Percentiles rank a stretch among this genome's conserved stretches.
Conservation (phyloP, 169 alveolate species). For the Plasmodium billcollinsi region DNA sequence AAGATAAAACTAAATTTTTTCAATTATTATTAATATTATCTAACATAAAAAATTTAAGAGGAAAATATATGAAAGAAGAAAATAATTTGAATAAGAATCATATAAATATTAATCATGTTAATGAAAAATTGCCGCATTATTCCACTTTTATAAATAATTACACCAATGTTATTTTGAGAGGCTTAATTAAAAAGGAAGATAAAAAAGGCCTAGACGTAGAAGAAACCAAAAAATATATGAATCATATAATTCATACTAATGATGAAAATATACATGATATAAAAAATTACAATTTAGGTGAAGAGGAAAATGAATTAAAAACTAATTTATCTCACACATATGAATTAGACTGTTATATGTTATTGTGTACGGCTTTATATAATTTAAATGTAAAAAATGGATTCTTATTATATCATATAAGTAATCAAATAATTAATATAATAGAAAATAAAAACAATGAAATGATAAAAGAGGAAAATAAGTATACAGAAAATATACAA, state of each 20-base stretch:
- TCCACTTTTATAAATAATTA: constrained; percentile 30
- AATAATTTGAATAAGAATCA: neutral
- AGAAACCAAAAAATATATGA: neutral
- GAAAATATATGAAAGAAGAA: neutral
- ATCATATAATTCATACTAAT: neutral
- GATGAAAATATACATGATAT: neutral
- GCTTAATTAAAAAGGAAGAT: constrained; percentile 1
- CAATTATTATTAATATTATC: constrained; percentile 48
- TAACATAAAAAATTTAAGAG: constrained; percentile 32
- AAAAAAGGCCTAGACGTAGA: neutral
- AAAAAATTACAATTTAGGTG: neutral
- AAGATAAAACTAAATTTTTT: constrained; percentile 28
- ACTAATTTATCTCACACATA: neutral
- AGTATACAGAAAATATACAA: too few species aligned
- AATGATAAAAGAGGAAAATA: neutral
- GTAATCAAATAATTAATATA: constrained; percentile 24
- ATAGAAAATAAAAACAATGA: neutral
- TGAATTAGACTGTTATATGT: constrained; percentile 24
- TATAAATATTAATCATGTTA: neutral
- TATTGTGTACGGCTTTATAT: constrained; percentile 28
- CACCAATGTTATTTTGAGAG: constrained; percentile 19
- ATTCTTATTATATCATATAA: constrained; percentile 13
- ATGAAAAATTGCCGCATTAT: neutral
- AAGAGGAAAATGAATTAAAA: neutral
- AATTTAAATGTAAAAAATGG: constrained; percentile 30